These are phyloP conservation scores for Aspergillus ostianus DNA, from an alignment of 495 filamentous ascomycete species.

Conservation along the genomic window DNA sequence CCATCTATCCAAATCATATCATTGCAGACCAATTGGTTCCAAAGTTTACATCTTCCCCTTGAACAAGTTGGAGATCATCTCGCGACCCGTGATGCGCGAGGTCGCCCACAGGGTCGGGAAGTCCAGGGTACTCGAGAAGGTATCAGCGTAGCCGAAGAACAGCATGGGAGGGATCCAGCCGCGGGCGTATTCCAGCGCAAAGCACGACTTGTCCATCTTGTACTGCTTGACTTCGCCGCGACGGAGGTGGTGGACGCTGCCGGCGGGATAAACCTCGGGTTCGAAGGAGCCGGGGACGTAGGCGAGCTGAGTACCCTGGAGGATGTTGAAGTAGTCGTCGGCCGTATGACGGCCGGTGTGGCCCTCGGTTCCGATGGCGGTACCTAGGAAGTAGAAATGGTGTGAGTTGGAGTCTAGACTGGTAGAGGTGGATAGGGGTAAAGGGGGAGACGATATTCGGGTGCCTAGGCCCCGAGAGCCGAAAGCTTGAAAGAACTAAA, in stretches of 20 bases:
- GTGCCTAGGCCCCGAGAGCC: neutral
- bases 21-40: neutral
- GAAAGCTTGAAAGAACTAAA: neutral
- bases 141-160: slow-evolving; percentile 81
- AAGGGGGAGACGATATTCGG: slow-evolving; percentile 9
- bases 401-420: neutral
- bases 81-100: slow-evolving; percentile 61
- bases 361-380: slow-evolving; percentile 83
- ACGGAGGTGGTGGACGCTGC: slow-evolving; percentile 72
- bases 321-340: slow-evolving; percentile 92
- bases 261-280: slow-evolving; percentile 72
- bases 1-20: slow-evolving; percentile 1
- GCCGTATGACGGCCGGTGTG: slow-evolving; percentile 84
- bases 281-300: slow-evolving; percentile 68
- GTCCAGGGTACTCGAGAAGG: slow-evolving; percentile 71
- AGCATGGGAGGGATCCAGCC: slow-evolving; percentile 92
- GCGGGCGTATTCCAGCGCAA: slow-evolving; percentile 83
- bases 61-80: slow-evolving; percentile 71
- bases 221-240: slow-evolving; percentile 83
- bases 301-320: slow-evolving; percentile 69
- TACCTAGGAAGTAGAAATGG: slow-evolving; percentile 42
- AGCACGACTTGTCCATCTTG: slow-evolving; percentile 75
- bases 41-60: slow-evolving; percentile 64
- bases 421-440: neutral
- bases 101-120: slow-evolving; percentile 78